phyloP scores from a whole-genome alignment of 2,329 filamentous ascomycete genomes.

The Nemania sp. region DNA sequence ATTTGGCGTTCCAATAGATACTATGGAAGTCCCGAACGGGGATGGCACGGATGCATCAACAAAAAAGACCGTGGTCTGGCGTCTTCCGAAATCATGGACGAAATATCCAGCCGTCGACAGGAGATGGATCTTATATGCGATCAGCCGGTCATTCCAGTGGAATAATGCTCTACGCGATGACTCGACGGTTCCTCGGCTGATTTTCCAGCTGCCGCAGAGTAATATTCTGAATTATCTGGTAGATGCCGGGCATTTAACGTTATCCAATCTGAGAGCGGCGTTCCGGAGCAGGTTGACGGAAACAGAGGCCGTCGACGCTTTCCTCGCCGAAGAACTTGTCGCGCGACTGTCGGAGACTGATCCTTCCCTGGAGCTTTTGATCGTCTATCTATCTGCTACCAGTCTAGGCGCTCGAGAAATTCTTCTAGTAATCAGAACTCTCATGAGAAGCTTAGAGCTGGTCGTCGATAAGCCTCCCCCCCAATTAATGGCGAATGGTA shows the following conservation, averaged over 20 bases:
- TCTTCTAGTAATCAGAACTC: conserved; percentile 64
- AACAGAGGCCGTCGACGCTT: conserved; percentile 50
- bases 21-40: conserved; percentile 26
- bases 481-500: conserved; percentile 39
- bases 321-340: conserved; percentile 65
- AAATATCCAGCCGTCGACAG: conserved; percentile 63
- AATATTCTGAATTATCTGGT: conserved; percentile 63
- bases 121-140: conserved; percentile 66
- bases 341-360: conserved; percentile 67
- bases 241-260: conserved; percentile 63
- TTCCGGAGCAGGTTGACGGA: conserved; percentile 55
- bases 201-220: conserved; percentile 54
- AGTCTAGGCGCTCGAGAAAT: conserved; percentile 69
- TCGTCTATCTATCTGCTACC: conserved; percentile 67
- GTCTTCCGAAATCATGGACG: conserved; percentile 49
- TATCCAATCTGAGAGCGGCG: conserved; percentile 62
- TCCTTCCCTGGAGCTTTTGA: conserved; percentile 67
- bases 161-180: conserved; percentile 52
- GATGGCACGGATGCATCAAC: conserved; percentile 22
- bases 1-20: conserved; percentile 51
- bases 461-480: conserved; percentile 48
- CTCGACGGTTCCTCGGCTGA: conserved; percentile 46
- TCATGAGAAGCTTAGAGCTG: conserved; percentile 72
- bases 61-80: conserved; percentile 53
- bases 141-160: conserved; percentile 65